These are phyloP conservation scores for Teunomyces atbi DNA, from an alignment of 805 yeast species.

Conservation along the genomic window DNA sequence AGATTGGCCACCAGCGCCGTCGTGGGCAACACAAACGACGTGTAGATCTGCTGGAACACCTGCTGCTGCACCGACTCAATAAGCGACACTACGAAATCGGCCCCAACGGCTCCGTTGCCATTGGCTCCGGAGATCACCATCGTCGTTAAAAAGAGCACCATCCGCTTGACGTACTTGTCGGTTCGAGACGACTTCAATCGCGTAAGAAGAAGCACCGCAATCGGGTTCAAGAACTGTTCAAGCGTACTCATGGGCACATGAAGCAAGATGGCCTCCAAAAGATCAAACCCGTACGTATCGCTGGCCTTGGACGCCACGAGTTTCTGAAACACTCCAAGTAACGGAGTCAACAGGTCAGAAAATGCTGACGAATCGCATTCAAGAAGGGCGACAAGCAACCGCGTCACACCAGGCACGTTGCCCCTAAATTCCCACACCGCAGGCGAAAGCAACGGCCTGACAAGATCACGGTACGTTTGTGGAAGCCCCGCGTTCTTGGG, in stretches of 20 bases:
- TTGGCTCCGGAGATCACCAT: slow-evolving; percentile 4
- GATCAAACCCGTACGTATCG: slow-evolving; percentile 81
- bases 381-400: slow-evolving; percentile 70
- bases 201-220: slow-evolving; percentile 73
- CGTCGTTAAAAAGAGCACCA: slow-evolving; percentile 58
- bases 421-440: slow-evolving; percentile 90
- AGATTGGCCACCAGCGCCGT: slow-evolving; percentile 48
- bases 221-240: slow-evolving; percentile 59
- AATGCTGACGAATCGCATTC: slow-evolving; percentile 45
- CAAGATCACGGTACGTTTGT: slow-evolving; percentile 57
- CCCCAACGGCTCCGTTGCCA: slow-evolving; percentile 19
- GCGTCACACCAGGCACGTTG: slow-evolving; percentile 87
- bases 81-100: slow-evolving; percentile 55
- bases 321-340: slow-evolving; percentile 95
- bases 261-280: slow-evolving; percentile 66
- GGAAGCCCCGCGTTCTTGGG: slow-evolving; percentile 57
- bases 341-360: slow-evolving; percentile 56
- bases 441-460: slow-evolving; percentile 86
- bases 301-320: slow-evolving; percentile 79
- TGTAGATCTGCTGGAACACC: slow-evolving; percentile 50
- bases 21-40: slow-evolving; percentile 53
- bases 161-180: slow-evolving; percentile 72
- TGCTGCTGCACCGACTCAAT: slow-evolving; percentile 73
- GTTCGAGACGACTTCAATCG: slow-evolving; percentile 80
- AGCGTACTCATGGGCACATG: slow-evolving; percentile 51